Percentiles rank a stretch among this genome's conserved stretches.
These are phyloP conservation scores for Amesomyces nigricolor DNA, from an alignment of 2,329 filamentous ascomycete genomes.

Conservation along the genomic window DNA sequence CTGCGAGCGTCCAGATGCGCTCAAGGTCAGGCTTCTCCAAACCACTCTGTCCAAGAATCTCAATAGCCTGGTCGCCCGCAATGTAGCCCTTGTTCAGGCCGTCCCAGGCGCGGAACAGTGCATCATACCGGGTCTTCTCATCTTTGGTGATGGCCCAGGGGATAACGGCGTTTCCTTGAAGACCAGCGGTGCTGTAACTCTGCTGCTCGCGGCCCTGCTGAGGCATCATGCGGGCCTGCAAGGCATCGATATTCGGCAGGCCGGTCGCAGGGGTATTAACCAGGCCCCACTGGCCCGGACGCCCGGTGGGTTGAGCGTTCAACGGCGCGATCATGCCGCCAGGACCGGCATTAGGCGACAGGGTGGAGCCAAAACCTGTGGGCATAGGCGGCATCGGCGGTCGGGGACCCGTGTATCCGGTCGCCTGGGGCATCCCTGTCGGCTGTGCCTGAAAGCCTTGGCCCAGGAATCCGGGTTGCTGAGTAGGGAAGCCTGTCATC, in stretches of 20 bases:
- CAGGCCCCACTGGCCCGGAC: conserved; percentile 95
- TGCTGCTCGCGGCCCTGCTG: conserved; percentile 84
- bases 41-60: conserved; percentile 95
- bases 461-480: conserved; percentile 52
- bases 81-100: conserved; percentile 90
- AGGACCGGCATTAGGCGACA: conserved; percentile 44
- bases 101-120: conserved; percentile 94
- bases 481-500: conserved; percentile 61
- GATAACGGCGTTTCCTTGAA: conserved; percentile 90
- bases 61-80: conserved; percentile 84
- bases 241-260: conserved; percentile 85
- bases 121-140: conserved; percentile 94
- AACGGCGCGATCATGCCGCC: conserved; percentile 65
- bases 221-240: conserved; percentile 95
- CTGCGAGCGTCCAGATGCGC: conserved; percentile 88
- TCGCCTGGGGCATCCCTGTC: conserved; percentile 68
- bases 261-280: conserved; percentile 89
- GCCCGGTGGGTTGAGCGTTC: conserved; percentile 89
- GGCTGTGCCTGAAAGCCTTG: conserved; percentile 61
- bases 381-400: conserved; percentile 82
- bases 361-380: conserved; percentile 49
- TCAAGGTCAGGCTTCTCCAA: conserved; percentile 87
- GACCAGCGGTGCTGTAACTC: conserved; percentile 74
- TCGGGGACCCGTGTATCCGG: conserved; percentile 73
- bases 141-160: conserved; percentile 99